A percentile compares a stretch with the other conserved stretches of the same genome.
These are phyloP conservation scores for Pugionium cornutum DNA, from an alignment of 345 rosid species.

Conservation along the genomic window DNA sequence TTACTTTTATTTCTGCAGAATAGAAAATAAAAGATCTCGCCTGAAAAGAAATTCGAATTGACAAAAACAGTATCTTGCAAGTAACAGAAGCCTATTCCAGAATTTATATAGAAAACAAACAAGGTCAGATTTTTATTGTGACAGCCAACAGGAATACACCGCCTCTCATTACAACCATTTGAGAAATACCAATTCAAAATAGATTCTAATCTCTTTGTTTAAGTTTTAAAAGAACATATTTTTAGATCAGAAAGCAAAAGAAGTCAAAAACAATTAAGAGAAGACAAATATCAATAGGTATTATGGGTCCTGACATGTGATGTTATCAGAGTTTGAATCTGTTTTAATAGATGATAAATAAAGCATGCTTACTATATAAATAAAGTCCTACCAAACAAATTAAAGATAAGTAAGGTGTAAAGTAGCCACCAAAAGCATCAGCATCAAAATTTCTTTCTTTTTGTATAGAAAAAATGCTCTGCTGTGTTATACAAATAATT, in stretches of 20 bases:
- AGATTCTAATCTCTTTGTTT: too few relatives aligned
- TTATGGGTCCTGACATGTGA: slow-evolving; percentile 32
- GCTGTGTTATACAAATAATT: slow-evolving; percentile 2
- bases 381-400: slow-evolving; percentile 29
- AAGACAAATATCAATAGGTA: slow-evolving; percentile 38
- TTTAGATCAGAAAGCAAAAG: slow-evolving; percentile 28
- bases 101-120: slow-evolving; percentile 10
- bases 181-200: too few relatives aligned
- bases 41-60: slow-evolving; percentile 19
- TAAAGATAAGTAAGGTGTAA: slow-evolving; percentile 26
- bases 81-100: slow-evolving; percentile 28
- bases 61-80: slow-evolving; percentile 42
- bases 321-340: slow-evolving; percentile 28
- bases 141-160: slow-evolving; percentile 36
- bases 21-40: neutral
- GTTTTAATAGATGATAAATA: slow-evolving; percentile 26
- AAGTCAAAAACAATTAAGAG: slow-evolving; percentile 33
- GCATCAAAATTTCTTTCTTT: slow-evolving; percentile 30
- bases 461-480: slow-evolving; percentile 14
- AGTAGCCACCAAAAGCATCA: slow-evolving; percentile 34
- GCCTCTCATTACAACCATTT: neutral
- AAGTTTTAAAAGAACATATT: too few relatives aligned
- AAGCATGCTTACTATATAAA: slow-evolving; percentile 16
- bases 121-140: slow-evolving; percentile 32
- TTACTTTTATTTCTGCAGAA: too few relatives aligned